phyloP scores from a whole-genome alignment of 1,284 basidiomycete genomes.

The Meira nashicola region DNA sequence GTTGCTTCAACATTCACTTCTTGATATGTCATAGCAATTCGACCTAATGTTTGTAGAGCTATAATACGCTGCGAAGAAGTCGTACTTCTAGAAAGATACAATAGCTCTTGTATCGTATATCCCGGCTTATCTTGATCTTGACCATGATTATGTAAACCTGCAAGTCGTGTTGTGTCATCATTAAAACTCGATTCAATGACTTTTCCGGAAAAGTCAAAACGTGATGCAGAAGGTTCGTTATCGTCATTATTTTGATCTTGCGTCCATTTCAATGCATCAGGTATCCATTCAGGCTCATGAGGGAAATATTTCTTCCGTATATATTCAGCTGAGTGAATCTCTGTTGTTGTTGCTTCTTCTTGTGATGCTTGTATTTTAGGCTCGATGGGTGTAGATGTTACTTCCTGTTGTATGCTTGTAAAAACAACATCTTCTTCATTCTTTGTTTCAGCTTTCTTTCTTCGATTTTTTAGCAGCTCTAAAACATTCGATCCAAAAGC shows the following conservation, averaged over 20 bases:
- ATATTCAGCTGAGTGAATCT: background rate
- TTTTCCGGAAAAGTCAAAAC: constrained; percentile 42
- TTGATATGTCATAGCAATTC: constrained; percentile 54
- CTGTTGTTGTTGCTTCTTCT: background rate
- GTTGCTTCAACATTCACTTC: background rate
- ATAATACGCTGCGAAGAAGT: constrained; percentile 76
- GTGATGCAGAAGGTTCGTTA: constrained; percentile 13
- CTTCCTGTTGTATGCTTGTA: background rate
- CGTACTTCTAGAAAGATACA: constrained; percentile 73
- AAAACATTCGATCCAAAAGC: constrained; percentile 41
- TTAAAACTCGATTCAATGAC: constrained; percentile 12
- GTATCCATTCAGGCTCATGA: constrained; percentile 54
- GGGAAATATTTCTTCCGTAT: constrained; percentile 83
- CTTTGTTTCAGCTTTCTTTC: constrained; percentile 8
- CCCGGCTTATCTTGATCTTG: constrained; percentile 72
- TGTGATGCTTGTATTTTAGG: background rate
- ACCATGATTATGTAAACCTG: constrained; percentile 78
- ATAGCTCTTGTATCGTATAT: constrained; percentile 82
- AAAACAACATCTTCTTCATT: constrained; percentile 8
- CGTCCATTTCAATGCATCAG: constrained; percentile 41
- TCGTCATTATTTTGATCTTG: constrained; percentile 7
- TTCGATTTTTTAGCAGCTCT: constrained; percentile 27
- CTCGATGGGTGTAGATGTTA: background rate
- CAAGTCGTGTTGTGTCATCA: background rate
- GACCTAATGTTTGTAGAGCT: constrained; percentile 71